Evolutionary conservation across 2,329 filamentous ascomycete species (phyloP).

Genomic region (Colletotrichum melonis): DNA sequence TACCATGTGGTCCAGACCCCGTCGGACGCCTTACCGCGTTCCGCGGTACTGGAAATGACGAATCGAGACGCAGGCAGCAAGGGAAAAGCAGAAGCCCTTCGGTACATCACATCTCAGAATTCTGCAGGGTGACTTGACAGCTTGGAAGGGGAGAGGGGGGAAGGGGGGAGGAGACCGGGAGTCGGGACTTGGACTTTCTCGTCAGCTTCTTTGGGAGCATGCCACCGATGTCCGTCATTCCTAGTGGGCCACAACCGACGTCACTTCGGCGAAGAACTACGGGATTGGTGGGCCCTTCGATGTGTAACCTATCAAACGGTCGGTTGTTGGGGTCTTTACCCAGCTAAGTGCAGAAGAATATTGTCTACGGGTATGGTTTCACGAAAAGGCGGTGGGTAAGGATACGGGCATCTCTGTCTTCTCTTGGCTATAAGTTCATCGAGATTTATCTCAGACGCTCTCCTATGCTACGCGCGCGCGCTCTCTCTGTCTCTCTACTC

Average conservation of each 20-base stretch:
- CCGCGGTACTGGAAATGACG: slow-evolving; percentile 29
- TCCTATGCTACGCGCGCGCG: neutral
- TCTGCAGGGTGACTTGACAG: slow-evolving; percentile 20
- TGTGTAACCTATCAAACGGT: neutral
- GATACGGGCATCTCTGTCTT: neutral
- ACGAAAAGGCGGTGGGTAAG: slow-evolving; percentile 15
- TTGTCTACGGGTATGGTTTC: neutral
- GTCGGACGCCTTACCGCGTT: slow-evolving; percentile 21
- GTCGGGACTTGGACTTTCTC: neutral
- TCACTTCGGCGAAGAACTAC: slow-evolving; percentile 5
- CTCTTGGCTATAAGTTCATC: neutral
- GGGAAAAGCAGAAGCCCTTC: neutral
- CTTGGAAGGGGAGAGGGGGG: slow-evolving; percentile 5
- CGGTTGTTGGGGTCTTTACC: neutral
- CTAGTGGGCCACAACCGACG: slow-evolving; percentile 21
- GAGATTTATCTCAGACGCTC: neutral
- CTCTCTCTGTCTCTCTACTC: neutral
- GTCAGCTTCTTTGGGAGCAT: neutral
- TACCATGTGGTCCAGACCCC: neutral
- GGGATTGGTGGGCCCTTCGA: neutral
- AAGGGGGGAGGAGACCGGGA: neutral
- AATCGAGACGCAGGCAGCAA: neutral
- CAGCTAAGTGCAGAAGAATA: neutral
- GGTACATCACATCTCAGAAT: slow-evolving; percentile 29
- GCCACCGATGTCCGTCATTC: neutral